These are phyloP conservation scores for Phytophthora litchii DNA, from an alignment of 352 stramenopile genomes.

Conservation along the genomic window DNA sequence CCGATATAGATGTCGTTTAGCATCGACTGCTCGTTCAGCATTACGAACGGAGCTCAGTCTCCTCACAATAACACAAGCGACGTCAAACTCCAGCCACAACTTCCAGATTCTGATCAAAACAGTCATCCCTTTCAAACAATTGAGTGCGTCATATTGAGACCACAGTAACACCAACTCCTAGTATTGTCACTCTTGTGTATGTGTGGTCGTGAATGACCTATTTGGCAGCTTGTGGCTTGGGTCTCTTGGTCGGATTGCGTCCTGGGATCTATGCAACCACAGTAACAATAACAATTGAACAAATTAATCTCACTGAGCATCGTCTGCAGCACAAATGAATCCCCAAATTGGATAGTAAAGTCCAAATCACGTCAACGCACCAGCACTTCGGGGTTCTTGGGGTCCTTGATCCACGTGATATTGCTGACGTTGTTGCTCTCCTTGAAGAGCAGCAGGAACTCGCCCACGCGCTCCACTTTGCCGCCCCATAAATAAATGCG, in stretches of 20 bases:
- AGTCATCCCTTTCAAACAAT: neutral
- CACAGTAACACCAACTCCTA: constrained; percentile 10
- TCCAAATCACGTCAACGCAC: constrained; percentile 30
- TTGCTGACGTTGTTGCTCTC: constrained; percentile 84
- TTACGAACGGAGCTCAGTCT: neutral
- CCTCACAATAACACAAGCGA: neutral
- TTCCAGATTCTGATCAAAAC: neutral
- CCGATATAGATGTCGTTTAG: constrained; percentile 9
- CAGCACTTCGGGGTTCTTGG: constrained; percentile 66
- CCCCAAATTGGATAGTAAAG: too few relatives aligned
- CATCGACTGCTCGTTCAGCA: neutral
- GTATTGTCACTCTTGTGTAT: neutral
- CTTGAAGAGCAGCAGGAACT: constrained; percentile 89
- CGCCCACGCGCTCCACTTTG: constrained; percentile 83
- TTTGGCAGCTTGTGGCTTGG: constrained; percentile 43
- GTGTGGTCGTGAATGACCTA: constrained; percentile 5
- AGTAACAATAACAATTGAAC: neutral
- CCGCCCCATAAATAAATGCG: constrained; percentile 83
- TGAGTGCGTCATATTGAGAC: neutral
- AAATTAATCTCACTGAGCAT: neutral
- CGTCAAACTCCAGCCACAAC: too few relatives aligned
- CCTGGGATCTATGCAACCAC: constrained; percentile 48
- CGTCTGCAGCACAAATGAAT: too few relatives aligned
- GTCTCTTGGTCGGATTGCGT: constrained; percentile 62
- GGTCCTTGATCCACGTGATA: constrained; percentile 84